phyloP scores from a whole-genome alignment of 352 stramenopile species.

The Phytophthora citricola region DNA sequence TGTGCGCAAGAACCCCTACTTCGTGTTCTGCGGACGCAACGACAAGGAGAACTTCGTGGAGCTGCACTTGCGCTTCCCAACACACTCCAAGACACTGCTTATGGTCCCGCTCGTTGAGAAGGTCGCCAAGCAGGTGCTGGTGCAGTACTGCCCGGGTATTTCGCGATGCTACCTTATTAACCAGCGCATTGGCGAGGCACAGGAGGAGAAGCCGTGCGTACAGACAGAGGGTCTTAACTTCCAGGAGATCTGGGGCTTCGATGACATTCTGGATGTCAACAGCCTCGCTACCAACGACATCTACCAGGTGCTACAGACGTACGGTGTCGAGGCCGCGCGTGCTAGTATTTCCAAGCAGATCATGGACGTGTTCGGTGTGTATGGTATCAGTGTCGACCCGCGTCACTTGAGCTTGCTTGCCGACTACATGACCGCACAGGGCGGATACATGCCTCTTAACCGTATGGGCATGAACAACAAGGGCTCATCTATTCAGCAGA shows the following conservation, averaged over 20 bases:
- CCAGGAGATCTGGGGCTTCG: constrained; percentile 96
- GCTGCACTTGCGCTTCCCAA: constrained; percentile 87
- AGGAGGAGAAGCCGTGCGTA: constrained; percentile 88
- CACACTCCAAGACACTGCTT: constrained; percentile 88
- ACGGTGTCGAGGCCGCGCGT: constrained; percentile 98
- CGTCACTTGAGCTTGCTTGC: constrained; percentile 98
- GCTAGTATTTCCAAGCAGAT: constrained; percentile 99
- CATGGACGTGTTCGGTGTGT: constrained; percentile 98
- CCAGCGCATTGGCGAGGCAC: constrained; percentile 75
- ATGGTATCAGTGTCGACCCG: constrained; percentile 98
- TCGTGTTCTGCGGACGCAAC: constrained; percentile 83
- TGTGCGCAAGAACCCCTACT: constrained; percentile 90
- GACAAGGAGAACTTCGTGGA: constrained; percentile 85
- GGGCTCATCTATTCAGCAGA: constrained; percentile 97
- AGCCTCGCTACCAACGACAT: constrained; percentile 99
- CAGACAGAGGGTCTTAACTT: constrained; percentile 99
- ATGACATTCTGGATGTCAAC: constrained; percentile 94
- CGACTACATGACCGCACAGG: constrained; percentile 99
- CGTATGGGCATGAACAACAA: constrained; percentile 97
- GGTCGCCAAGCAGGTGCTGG: constrained; percentile 84
- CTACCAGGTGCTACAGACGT: constrained; percentile 95
- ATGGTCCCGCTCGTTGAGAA: constrained; percentile 92
- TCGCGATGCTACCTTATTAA: constrained; percentile 91
- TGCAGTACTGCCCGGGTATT: constrained; percentile 90
- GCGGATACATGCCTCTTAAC: constrained; percentile 98